Base-by-base conservation (phyloP, 768 basidiomycete species). In the Thelephora aurantiotincta region DNA sequence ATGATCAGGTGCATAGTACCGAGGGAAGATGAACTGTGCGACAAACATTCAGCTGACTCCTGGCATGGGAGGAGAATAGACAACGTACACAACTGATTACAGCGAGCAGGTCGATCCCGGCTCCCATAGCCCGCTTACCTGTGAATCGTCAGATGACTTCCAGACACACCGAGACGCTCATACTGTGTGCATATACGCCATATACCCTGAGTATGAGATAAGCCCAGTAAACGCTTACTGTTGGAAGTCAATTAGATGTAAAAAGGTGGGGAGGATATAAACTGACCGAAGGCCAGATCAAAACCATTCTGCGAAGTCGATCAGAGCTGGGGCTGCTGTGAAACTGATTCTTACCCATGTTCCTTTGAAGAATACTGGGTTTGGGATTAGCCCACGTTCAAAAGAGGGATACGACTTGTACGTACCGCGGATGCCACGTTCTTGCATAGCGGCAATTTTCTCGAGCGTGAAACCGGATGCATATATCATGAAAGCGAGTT, bases 381-480 rank as follows among this genome's bases (percentile, higher is more conserved):
- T 5, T n/a, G 3, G 6, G 6, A 33, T 48, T 5, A 48, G n/a
- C 35, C 11, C 5, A 35, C 16, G 20, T 35, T 30, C 33, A 30
- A n/a, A 36, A 6, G 18, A 26, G n/a, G 26, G 26, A 30, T 22
- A 12, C 2, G 11, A 14, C 19, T 16, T 44, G 43, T 19, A 36
- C 59, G 35, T 38, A 85, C 92, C 88, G 75, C 74, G 80, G 43
- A 97, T 79, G 3, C 92, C 93, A 58, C 91, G 91, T 60, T 97
- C 92, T 60, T 96, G 88, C 81, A 94, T 90, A 3, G 90, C 83
- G 18, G 93, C 93, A 7, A 93, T 67, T 60, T 91, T 94, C 60
- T 97, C 93, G 16, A 97, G 69, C 0, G 87, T 77, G 61, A 96
- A 97, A 0, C 92, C 92, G 54, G 80, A 64, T 1, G 75, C 71